Conservation (phyloP, 768 basidiomycete species). For the Lepiota venenata region DNA sequence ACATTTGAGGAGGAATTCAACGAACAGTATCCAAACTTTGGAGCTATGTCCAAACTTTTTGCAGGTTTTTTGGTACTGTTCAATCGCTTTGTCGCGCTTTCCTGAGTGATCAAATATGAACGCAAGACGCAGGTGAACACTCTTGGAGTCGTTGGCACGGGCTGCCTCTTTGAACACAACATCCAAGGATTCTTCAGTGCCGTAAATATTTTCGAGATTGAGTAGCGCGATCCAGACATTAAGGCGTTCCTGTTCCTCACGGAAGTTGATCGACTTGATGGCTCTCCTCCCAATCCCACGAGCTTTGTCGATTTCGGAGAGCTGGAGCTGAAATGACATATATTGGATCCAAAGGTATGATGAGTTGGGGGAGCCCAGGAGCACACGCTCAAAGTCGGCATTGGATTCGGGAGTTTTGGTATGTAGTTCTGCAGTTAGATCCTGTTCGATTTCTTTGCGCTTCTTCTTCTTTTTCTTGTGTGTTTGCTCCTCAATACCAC, state of each 20-base stretch:
- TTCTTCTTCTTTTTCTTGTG: slow-evolving; percentile 65
- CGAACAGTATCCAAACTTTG: slow-evolving; percentile 91
- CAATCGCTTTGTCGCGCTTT: slow-evolving; percentile 90
- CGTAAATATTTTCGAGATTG: slow-evolving; percentile 93
- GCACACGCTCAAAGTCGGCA: slow-evolving; percentile 89
- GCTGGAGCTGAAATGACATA: slow-evolving; percentile 97
- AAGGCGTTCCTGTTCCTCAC: slow-evolving; percentile 93
- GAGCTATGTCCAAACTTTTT: slow-evolving; percentile 96
- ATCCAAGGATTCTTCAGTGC: slow-evolving; percentile 78
- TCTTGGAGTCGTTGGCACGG: slow-evolving; percentile 89
- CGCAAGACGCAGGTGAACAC: slow-evolving; percentile 80
- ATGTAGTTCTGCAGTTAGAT: slow-evolving; percentile 86
- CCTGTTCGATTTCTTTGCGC: slow-evolving; percentile 71
- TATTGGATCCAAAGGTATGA: slow-evolving; percentile 99
- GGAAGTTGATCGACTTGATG: slow-evolving; percentile 83
- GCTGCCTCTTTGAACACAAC: slow-evolving; percentile 87
- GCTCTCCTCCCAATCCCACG: slow-evolving; percentile 84
- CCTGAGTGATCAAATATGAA: slow-evolving; percentile 81
- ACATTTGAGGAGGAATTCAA: slow-evolving; percentile 74
- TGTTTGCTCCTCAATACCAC: slow-evolving; percentile 39
- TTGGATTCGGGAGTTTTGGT: slow-evolving; percentile 84
- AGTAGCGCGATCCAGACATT: slow-evolving; percentile 98
- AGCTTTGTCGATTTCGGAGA: slow-evolving; percentile 96
- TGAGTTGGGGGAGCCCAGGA: slow-evolving; percentile 93
- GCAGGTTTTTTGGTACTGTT: slow-evolving; percentile 80